Percentiles rank a stretch among this genome's conserved stretches.
Evolutionary conservation across 2,329 filamentous ascomycete species (phyloP).

Genomic region (Aspergillus udagawae): DNA sequence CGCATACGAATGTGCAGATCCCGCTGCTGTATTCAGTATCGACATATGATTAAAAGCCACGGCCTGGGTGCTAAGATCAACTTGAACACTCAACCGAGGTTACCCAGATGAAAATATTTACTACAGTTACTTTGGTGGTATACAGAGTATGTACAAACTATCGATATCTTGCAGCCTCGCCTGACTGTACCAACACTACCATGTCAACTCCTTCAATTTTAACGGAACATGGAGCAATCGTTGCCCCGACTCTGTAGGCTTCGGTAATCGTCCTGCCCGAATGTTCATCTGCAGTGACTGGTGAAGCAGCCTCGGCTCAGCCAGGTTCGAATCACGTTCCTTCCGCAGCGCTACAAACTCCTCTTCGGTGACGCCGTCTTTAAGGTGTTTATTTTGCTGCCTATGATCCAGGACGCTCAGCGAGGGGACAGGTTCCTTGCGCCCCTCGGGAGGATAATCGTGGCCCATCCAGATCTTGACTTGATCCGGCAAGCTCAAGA

Average conservation of each 20-base stretch:
- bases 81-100: too few relatives aligned
- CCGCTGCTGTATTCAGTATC: too few relatives aligned
- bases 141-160: background rate
- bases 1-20: too few relatives aligned
- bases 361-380: slow-evolving; percentile 37
- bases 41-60: too few relatives aligned
- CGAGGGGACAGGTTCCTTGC: slow-evolving; percentile 36
- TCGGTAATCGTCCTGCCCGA: slow-evolving; percentile 45
- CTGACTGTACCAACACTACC: slow-evolving; percentile 10
- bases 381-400: slow-evolving; percentile 48
- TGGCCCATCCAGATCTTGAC: slow-evolving; percentile 53
- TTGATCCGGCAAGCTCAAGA: slow-evolving; percentile 43
- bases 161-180: too few relatives aligned
- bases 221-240: slow-evolving; percentile 30
- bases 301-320: slow-evolving; percentile 47
- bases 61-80: too few relatives aligned
- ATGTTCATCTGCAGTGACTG: slow-evolving; percentile 53
- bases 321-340: slow-evolving; percentile 43
- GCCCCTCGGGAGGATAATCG: slow-evolving; percentile 47
- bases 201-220: slow-evolving; percentile 20
- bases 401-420: slow-evolving; percentile 47
- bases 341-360: slow-evolving; percentile 45
- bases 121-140: too few relatives aligned
- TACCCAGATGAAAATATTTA: too few relatives aligned
- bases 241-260: slow-evolving; percentile 17